Percentiles rank a stretch among this genome's conserved stretches.
Evolutionary conservation across 148 eudicot species (phyloP).

Genomic region (Rhododendron williamsianum): DNA sequence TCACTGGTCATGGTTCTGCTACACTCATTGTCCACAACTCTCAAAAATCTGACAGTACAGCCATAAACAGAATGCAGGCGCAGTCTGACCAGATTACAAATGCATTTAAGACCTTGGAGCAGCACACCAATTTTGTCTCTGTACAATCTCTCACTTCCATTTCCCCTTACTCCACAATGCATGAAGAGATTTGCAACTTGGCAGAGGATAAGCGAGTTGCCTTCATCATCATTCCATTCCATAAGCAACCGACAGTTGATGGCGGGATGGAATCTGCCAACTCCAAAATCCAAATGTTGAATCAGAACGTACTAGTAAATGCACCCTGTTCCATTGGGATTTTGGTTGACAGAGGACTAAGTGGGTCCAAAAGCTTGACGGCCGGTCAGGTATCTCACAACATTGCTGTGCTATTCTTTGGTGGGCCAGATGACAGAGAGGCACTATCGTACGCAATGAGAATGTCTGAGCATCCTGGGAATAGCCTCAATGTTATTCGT

Average conservation of each 20-base stretch:
- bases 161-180: slow-evolving; percentile 35
- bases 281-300: slow-evolving; percentile 19
- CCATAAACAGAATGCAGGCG: slow-evolving; percentile 66
- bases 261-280: slow-evolving; percentile 31
- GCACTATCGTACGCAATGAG: slow-evolving; percentile 56
- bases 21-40: slow-evolving; percentile 79
- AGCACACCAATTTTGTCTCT: slow-evolving; percentile 21
- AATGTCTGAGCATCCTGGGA: slow-evolving; percentile 36
- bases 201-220: slow-evolving; percentile 30
- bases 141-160: slow-evolving; percentile 27
- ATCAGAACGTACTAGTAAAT: slow-evolving; percentile 23
- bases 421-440: slow-evolving; percentile 76
- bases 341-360: slow-evolving; percentile 31
- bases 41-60: slow-evolving; percentile 43
- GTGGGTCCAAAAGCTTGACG: slow-evolving; percentile 24
- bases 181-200: slow-evolving; percentile 29
- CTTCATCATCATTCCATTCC: slow-evolving; percentile 28
- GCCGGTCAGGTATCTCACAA: slow-evolving; percentile 9
- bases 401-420: slow-evolving; percentile 49
- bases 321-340: slow-evolving; percentile 35
- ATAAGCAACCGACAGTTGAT: slow-evolving; percentile 36
- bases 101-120: slow-evolving; percentile 28
- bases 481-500: slow-evolving; percentile 41
- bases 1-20: slow-evolving; percentile 64
- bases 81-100: slow-evolving; percentile 81